Conservation (phyloP, 1,284 basidiomycete genomes). For the Trametes hirsuta region DNA sequence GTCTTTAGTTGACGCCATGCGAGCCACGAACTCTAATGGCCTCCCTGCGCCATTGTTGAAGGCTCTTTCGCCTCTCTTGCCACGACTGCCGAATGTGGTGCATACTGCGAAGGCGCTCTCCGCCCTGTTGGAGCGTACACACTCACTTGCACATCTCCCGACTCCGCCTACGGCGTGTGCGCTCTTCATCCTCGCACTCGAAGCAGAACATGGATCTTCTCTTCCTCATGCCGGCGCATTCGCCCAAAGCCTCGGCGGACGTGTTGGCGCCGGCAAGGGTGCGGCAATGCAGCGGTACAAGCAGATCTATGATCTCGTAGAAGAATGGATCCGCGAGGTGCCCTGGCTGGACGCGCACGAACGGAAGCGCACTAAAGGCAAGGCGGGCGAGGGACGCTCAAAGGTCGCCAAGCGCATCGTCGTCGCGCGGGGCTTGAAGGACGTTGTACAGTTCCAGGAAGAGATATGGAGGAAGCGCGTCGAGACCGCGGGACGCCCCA, state of each 20-base stretch:
- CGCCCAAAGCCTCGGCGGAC: conserved; percentile 54
- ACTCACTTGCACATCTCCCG: conserved; percentile 41
- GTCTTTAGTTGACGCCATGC: conserved; percentile 35
- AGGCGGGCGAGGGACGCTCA: conserved; percentile 45
- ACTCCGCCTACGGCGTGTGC: conserved; percentile 65
- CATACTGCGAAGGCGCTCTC: conserved; percentile 61
- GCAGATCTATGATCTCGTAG: conserved; percentile 58
- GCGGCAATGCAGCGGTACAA: conserved; percentile 72
- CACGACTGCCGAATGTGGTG: conserved; percentile 47
- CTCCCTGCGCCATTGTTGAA: conserved; percentile 44
- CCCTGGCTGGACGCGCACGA: conserved; percentile 62
- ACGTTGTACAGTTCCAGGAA: conserved; percentile 68
- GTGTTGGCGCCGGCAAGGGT: conserved; percentile 51
- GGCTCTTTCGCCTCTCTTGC: conserved; percentile 42
- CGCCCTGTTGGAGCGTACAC: conserved; percentile 49
- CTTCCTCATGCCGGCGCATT: conserved; percentile 59
- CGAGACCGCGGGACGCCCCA: conserved; percentile 37
- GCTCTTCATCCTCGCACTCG: conserved; percentile 69
- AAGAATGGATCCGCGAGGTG: conserved; percentile 61
- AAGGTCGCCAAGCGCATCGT: conserved; percentile 61
- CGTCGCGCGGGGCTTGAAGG: conserved; percentile 66
- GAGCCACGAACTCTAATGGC: conserved; percentile 22
- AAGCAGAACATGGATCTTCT: conserved; percentile 60
- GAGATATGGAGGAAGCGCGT: conserved; percentile 53
- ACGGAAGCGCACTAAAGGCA: conserved; percentile 34